Evolutionary conservation across 2,329 filamentous ascomycete species (phyloP).

Genomic region (Dothistroma pini): DNA sequence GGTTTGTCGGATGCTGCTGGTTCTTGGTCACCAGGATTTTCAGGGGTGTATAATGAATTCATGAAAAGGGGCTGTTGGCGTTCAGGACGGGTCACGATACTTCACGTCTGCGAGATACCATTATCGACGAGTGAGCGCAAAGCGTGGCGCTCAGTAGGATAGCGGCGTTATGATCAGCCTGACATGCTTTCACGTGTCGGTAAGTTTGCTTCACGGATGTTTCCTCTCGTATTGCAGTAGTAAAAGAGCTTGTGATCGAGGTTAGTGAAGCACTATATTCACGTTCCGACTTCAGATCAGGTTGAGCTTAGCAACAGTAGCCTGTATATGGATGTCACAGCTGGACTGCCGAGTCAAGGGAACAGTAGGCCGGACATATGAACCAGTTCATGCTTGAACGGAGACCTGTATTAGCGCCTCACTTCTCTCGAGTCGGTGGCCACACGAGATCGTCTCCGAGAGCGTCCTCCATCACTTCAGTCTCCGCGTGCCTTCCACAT

Average conservation of each 20-base stretch:
- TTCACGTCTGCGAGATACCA: constrained; percentile 13
- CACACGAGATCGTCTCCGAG: not conserved
- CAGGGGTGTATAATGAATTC: constrained; percentile 44
- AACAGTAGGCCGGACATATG: too few relatives aligned
- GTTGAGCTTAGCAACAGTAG: too few relatives aligned
- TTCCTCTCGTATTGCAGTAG: not conserved
- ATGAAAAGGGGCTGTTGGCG: constrained; percentile 9
- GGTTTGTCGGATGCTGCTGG: constrained; percentile 85
- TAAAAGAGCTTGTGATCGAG: not conserved
- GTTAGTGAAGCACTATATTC: not conserved
- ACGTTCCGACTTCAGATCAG: too few relatives aligned
- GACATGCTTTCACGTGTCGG: not conserved
- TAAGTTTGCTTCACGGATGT: not conserved
- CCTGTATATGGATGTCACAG: too few relatives aligned
- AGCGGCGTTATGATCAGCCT: not conserved
- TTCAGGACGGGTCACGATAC: constrained; percentile 12
- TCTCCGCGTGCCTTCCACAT: not conserved
- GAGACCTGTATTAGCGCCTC: not conserved
- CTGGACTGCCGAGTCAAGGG: too few relatives aligned
- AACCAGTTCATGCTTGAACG: too few relatives aligned
- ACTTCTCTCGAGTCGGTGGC: not conserved
- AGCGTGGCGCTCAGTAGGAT: constrained; percentile 5
- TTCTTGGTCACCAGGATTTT: constrained; percentile 89
- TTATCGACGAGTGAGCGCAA: constrained; percentile 10
- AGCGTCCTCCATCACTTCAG: not conserved